Evolutionary conservation across 768 basidiomycete species (phyloP).

Genomic region (Antrodiella citrinella): DNA sequence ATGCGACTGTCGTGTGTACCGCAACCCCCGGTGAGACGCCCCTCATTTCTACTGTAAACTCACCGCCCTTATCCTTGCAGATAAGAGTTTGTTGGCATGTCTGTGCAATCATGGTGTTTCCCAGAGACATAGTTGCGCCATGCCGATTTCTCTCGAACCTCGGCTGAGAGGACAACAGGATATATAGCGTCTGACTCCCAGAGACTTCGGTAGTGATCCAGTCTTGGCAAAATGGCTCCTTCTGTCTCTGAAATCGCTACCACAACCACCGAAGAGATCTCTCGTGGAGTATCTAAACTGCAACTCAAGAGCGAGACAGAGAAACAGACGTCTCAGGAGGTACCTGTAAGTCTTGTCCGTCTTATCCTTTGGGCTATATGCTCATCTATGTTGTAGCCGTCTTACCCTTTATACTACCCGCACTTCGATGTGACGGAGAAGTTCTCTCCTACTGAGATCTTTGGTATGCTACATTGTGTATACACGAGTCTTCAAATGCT

Average conservation of each 20-base stretch:
- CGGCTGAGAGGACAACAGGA: too few species aligned
- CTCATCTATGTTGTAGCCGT: constrained; percentile 17
- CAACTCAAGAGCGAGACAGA: background rate
- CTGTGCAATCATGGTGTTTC: background rate
- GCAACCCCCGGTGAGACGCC: too few species aligned
- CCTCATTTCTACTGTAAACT: too few species aligned
- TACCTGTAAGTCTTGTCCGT: constrained; percentile 1
- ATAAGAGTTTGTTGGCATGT: too few species aligned
- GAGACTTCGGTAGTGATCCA: too few species aligned
- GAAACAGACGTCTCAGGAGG: background rate
- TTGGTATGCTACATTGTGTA: constrained; percentile 25
- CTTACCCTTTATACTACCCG: constrained; percentile 44
- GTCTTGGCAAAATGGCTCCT: background rate
- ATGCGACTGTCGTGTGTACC: too few species aligned
- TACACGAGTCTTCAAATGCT: background rate
- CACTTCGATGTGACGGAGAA: constrained; percentile 40
- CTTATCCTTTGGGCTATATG: background rate
- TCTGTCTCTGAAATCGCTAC: background rate
- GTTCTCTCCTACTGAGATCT: constrained; percentile 38
- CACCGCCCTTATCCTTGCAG: too few species aligned
- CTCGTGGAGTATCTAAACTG: background rate
- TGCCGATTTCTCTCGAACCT: too few species aligned
- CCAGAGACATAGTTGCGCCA: background rate
- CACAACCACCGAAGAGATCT: background rate
- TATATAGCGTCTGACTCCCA: too few species aligned